phyloP scores from a whole-genome alignment of 192 early-diverging fungal genomes.

The Rhizophagus sp. region DNA sequence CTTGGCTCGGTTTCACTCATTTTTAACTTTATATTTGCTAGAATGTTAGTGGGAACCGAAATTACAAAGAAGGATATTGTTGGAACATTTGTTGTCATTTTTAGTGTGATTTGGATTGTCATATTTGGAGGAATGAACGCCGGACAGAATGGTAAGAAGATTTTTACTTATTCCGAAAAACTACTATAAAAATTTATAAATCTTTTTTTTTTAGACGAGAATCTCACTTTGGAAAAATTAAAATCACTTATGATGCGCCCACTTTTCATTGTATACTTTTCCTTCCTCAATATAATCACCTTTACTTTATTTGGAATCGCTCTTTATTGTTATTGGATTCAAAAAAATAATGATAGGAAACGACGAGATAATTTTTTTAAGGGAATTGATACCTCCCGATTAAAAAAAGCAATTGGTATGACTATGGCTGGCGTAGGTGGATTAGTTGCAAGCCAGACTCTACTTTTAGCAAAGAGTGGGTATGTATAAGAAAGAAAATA shows the following conservation, averaged over 20 bases:
- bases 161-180: slow-evolving; percentile 36
- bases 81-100: slow-evolving; percentile 59
- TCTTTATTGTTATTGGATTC: slow-evolving; percentile 25
- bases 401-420: slow-evolving; percentile 55
- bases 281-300: slow-evolving; percentile 13
- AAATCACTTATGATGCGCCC: slow-evolving; percentile 1
- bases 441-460: slow-evolving; percentile 57
- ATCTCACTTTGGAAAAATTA: slow-evolving; percentile 33
- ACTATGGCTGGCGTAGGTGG: slow-evolving; percentile 59
- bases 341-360: slow-evolving; percentile 34
- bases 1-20: slow-evolving; percentile 57
- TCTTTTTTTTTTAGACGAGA: slow-evolving; percentile 31
- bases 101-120: slow-evolving; percentile 61
- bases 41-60: slow-evolving; percentile 56
- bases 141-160: slow-evolving; percentile 36
- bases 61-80: slow-evolving; percentile 55
- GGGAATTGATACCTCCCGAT: slow-evolving; percentile 31
- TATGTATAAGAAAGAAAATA: slow-evolving; percentile 26
- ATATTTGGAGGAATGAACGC: slow-evolving; percentile 58
- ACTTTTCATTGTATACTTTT: slow-evolving; percentile 18
- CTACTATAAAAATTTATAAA: slow-evolving; percentile 32
- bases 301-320: slow-evolving; percentile 14
- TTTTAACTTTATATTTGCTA: slow-evolving; percentile 65
- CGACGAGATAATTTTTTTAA: slow-evolving; percentile 31
- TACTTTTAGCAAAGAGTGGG: slow-evolving; percentile 61